Evolutionary conservation across 2,329 filamentous ascomycete species (phyloP).

Genomic region (Alternaria brassicae): DNA sequence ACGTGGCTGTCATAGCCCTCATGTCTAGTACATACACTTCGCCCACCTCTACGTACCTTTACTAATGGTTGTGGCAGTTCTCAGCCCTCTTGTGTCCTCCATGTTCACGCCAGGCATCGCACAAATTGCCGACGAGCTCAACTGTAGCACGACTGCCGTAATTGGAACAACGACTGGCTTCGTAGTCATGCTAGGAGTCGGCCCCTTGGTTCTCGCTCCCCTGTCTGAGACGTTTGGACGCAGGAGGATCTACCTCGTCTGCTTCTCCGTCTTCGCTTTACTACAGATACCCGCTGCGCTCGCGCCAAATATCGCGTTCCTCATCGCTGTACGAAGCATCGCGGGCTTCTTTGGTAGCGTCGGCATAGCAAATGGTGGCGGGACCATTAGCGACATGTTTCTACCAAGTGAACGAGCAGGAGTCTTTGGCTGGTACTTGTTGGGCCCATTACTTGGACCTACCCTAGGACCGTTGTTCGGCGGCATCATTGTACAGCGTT

Average conservation of each 20-base stretch:
- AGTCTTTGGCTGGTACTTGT: conserved; percentile 56
- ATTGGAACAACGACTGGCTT: conserved; percentile 61
- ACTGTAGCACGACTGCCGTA: conserved; percentile 52
- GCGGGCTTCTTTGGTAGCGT: conserved; percentile 60
- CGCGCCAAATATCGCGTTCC: conserved; percentile 55
- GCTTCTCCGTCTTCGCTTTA: conserved; percentile 55
- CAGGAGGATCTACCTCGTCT: conserved; percentile 54
- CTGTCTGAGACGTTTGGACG: conserved; percentile 58
- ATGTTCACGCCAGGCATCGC: conserved; percentile 62
- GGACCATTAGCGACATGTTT: conserved; percentile 62
- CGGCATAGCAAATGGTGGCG: conserved; percentile 60
- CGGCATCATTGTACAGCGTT: conserved; percentile 54
- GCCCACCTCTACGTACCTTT: neutral
- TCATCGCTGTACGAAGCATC: conserved; percentile 56
- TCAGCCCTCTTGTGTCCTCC: conserved; percentile 57
- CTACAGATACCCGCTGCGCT: conserved; percentile 58
- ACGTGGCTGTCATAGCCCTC: conserved; percentile 59
- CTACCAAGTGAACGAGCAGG: conserved; percentile 54
- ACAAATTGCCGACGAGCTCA: conserved; percentile 57
- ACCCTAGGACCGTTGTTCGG: conserved; percentile 55
- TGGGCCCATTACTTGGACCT: conserved; percentile 54
- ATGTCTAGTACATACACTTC: conserved; percentile 53
- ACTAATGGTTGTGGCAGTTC: conserved; percentile 37
- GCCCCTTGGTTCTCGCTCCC: conserved; percentile 57
- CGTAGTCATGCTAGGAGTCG: conserved; percentile 58